Evolutionary conservation across 1,139 yeast genomes (phyloP).

Genomic region (Yamadazyma atlantica): DNA sequence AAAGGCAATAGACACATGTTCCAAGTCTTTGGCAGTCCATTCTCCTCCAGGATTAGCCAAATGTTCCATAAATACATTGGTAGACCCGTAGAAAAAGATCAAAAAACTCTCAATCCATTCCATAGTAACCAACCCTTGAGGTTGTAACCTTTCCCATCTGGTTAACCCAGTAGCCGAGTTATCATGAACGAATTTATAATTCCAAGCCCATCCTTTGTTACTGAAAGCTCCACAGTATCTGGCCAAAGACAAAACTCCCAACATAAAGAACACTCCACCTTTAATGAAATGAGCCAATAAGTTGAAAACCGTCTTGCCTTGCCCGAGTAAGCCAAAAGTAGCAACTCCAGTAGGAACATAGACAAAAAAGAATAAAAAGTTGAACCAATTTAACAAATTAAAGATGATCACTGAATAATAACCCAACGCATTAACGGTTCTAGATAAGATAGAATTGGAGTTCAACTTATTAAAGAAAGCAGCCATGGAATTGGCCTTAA

Average conservation of each 20-base stretch:
- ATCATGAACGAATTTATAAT: constrained; percentile 46
- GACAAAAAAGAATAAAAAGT: constrained; percentile 59
- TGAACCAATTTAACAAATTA: constrained; percentile 59
- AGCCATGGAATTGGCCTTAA: constrained; percentile 5
- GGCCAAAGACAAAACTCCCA: constrained; percentile 76
- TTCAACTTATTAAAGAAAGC: constrained; percentile 5
- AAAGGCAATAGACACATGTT: constrained; percentile 93
- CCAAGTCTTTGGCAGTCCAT: constrained; percentile 92
- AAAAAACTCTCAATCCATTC: constrained; percentile 80
- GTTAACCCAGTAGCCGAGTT: constrained; percentile 8
- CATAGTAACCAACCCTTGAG: constrained; percentile 68
- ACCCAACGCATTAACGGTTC: constrained; percentile 8
- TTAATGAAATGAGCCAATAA: constrained; percentile 92
- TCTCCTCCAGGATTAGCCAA: constrained; percentile 68
- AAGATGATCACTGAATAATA: constrained; percentile 30
- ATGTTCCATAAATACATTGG: constrained; percentile 89
- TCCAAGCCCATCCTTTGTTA: constrained; percentile 91
- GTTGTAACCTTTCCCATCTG: constrained; percentile 37
- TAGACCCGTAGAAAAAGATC: constrained; percentile 82
- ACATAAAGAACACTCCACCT: constrained; percentile 81
- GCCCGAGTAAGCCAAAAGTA: constrained; percentile 68
- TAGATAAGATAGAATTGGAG: constrained; percentile 5
- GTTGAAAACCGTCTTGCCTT: constrained; percentile 67
- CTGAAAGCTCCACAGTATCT: constrained; percentile 84
- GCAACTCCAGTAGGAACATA: constrained; percentile 77